These are phyloP conservation scores for Escallonia rubra DNA, from an alignment of 129 eudicot species.

Conservation along the genomic window DNA sequence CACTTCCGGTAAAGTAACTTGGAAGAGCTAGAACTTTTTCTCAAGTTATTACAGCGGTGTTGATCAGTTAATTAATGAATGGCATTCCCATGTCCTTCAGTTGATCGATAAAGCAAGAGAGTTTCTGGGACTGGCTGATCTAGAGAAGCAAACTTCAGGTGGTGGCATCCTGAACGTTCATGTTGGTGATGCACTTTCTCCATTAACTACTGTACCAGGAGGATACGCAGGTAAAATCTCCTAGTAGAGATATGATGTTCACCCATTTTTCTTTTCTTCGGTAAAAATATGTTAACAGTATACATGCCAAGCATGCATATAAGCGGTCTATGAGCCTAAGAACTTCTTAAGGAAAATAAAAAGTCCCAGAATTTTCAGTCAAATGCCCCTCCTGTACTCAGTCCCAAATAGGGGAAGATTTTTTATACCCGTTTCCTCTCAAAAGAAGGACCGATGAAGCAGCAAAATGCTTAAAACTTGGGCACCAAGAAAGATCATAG, in stretches of 20 bases:
- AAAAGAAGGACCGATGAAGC: too few relatives aligned
- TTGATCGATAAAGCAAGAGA: conserved; percentile 73
- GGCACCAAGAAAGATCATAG: too few relatives aligned
- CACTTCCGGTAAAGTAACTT: background rate
- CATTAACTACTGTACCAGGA: conserved; percentile 47
- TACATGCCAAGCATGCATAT: background rate
- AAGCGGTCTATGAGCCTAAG: too few relatives aligned
- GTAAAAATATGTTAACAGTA: background rate
- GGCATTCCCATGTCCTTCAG: conserved; percentile 24
- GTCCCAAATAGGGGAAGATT: too few relatives aligned
- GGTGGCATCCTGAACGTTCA: conserved; percentile 71
- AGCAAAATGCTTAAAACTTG: too few relatives aligned
- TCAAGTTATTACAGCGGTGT: background rate
- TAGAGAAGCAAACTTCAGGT: conserved; percentile 53
- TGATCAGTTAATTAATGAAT: conserved; percentile 4
- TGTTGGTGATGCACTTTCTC: conserved; percentile 81
- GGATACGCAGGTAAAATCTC: conserved; percentile 77
- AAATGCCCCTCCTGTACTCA: too few relatives aligned
- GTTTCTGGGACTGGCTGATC: conserved; percentile 68
- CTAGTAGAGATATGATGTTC: background rate
- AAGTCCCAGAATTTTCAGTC: too few relatives aligned
- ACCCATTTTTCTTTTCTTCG: too few relatives aligned
- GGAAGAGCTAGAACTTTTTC: background rate
- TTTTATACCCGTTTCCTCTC: too few relatives aligned
- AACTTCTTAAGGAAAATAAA: too few relatives aligned